Evolutionary conservation across 768 basidiomycete genomes (phyloP).

Genomic region (Termitomyces sp.): DNA sequence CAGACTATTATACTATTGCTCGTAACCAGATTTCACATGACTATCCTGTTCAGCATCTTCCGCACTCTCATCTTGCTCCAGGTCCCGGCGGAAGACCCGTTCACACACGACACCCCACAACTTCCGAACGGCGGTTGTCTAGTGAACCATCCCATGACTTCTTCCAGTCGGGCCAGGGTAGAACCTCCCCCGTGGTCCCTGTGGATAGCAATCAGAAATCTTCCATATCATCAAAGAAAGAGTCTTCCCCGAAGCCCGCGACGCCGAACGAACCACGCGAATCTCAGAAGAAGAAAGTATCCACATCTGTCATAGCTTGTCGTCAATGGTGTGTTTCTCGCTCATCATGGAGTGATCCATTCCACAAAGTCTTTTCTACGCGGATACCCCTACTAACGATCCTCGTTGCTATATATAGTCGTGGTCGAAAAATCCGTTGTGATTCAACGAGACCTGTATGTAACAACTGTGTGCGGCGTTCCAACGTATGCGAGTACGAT

Average conservation of each 20-base stretch:
- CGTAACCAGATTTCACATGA: conserved; percentile 44
- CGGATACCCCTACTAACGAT: too few relatives aligned
- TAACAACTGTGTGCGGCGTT: conserved; percentile 76
- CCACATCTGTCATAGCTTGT: conserved; percentile 76
- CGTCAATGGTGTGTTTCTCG: conserved; percentile 64
- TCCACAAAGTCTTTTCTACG: too few relatives aligned
- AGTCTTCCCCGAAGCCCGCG: conserved; percentile 24
- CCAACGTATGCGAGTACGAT: conserved; percentile 77
- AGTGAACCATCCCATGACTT: conserved; percentile 25
- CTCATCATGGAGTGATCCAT: too few relatives aligned
- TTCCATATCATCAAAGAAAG: conserved; percentile 7
- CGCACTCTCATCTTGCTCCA: conserved; percentile 24
- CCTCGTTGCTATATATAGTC: conserved; percentile 49
- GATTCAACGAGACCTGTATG: conserved; percentile 78
- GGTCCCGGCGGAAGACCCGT: too few relatives aligned
- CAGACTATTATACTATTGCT: conserved; percentile 33
- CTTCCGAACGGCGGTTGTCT: conserved; percentile 40
- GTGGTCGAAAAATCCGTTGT: conserved; percentile 80
- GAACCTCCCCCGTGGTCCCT: conserved; percentile 11
- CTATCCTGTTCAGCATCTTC: conserved; percentile 24
- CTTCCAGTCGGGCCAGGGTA: conserved; percentile 23
- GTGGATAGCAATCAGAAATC: too few relatives aligned
- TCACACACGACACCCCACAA: too few relatives aligned
- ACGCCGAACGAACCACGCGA: conserved; percentile 26
- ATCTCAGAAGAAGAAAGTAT: conserved; percentile 53